Conservation (phyloP, 305 asterid species). For the Plantago lanceolata region DNA sequence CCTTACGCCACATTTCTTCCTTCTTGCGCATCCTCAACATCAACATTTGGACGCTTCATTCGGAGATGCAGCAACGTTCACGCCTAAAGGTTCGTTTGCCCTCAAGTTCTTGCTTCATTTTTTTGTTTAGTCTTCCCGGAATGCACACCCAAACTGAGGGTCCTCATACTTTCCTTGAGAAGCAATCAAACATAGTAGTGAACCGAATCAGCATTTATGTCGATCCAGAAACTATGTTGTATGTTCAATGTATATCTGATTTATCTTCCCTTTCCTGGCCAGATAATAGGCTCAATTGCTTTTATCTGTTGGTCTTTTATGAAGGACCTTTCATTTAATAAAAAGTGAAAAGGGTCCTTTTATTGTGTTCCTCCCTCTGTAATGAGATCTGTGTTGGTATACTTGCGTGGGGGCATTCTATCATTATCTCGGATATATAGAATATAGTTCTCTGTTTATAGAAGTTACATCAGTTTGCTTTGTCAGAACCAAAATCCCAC, state of each 20-base stretch:
- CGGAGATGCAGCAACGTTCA: constrained; percentile 98
- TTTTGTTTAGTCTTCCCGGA: constrained; percentile 7
- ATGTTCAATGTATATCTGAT: background rate
- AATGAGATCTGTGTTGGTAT: no score
- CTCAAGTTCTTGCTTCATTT: constrained; percentile 20
- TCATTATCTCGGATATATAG: no score
- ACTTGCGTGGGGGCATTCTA: no score
- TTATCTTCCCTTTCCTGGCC: no score
- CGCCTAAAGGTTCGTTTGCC: constrained; percentile 66
- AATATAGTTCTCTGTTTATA: no score
- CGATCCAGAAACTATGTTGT: background rate
- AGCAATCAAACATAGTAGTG: background rate
- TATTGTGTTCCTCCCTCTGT: no score
- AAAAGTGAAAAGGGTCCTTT: background rate
- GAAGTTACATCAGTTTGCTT: background rate
- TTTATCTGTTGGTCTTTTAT: no score
- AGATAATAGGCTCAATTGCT: no score
- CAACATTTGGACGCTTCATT: constrained; percentile 77
- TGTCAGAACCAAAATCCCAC: background rate
- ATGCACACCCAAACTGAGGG: background rate
- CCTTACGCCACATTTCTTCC: constrained; percentile 84
- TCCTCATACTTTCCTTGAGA: background rate
- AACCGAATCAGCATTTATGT: no score
- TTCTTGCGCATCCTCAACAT: constrained; percentile 60
- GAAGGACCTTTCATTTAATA: background rate